Base-by-base conservation (phyloP, 495 filamentous ascomycete species). In the Viridothelium virens region DNA sequence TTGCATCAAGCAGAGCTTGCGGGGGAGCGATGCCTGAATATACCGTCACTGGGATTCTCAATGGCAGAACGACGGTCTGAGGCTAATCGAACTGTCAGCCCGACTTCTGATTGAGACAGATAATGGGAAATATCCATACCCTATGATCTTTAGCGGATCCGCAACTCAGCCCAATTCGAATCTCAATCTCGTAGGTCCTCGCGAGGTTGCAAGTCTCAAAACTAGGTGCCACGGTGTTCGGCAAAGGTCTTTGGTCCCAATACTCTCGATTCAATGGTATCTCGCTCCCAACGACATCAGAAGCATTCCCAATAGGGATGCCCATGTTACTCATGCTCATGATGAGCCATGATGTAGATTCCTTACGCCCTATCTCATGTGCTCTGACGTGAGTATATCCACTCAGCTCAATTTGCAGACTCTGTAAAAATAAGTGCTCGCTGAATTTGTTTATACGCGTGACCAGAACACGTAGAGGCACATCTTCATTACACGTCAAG, bases 21-120 rank as follows among this genome's bases (percentile, higher is more conserved):
- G 92, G 92, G 0, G 93, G 92, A n/a, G 82, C 78, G 53, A 97
- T 92, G 72, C 94, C 94, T n/a, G 91, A 96, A 76, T 84, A 96
- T 59, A 98, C 84, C 56, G 90, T 79, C 67, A 94, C 82, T 67
- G 87, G 87, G 75, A 96, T 86, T 64, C 86, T 81, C 25, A 97
- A 79, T 25, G 91, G 87, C 4, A 96, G 84, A 66, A 89, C 81
- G 36, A 90, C 83, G 48, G 85, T 78, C 73, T 93, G 89, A 48
- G 86, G 81, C 82, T 89, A 69, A 63, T 65, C 47, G 47, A 53
- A 63, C 37, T 38, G 50, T 25, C 44, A 66, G 16, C 34, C 18
- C 41, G 7, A 7, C 37, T 16, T 63, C 12, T 11, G 5, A 31
- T 31, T 14, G 10, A 56, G 33, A 33, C 5, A 62, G 4, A 62